A percentile compares a stretch with the other conserved stretches of the same genome.
Conservation (phyloP, 805 yeast species). For the Millerozyma acaciae region DNA sequence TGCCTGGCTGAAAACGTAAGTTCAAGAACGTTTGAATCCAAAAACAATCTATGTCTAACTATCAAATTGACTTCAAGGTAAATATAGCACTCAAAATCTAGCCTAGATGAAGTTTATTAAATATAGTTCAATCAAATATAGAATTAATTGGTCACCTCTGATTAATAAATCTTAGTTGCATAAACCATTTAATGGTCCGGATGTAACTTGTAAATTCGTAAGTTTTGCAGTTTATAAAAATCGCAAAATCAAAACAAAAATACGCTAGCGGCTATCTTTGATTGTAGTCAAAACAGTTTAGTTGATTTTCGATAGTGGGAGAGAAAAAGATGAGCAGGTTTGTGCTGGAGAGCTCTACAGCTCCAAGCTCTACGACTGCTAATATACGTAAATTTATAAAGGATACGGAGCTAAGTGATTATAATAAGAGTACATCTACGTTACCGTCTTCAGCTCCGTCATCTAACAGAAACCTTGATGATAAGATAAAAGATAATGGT, state of each 20-base stretch:
- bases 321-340: conserved; percentile 6
- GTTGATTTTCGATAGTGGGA: not conserved
- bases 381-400: conserved; percentile 24
- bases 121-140: too few relatives aligned
- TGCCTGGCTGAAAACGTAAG: too few relatives aligned
- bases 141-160: too few relatives aligned
- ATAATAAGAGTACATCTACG: conserved; percentile 11
- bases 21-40: too few relatives aligned
- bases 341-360: conserved; percentile 18
- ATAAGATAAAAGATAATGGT: not conserved
- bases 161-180: too few relatives aligned
- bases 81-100: too few relatives aligned
- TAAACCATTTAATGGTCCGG: too few relatives aligned
- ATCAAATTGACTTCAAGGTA: too few relatives aligned
- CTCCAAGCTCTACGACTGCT: conserved; percentile 20
- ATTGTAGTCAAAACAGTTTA: not conserved
- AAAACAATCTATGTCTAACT: too few relatives aligned
- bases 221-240: too few relatives aligned
- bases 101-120: too few relatives aligned
- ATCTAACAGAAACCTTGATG: not conserved
- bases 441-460: conserved; percentile 12
- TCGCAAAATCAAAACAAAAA: conserved; percentile 2
- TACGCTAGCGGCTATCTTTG: conserved; percentile 1
- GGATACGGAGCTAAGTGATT: conserved; percentile 26
- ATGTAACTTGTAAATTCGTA: too few relatives aligned